Base-by-base conservation (phyloP, 1,284 basidiomycete species). In the Fomitopsis pinicola region DNA sequence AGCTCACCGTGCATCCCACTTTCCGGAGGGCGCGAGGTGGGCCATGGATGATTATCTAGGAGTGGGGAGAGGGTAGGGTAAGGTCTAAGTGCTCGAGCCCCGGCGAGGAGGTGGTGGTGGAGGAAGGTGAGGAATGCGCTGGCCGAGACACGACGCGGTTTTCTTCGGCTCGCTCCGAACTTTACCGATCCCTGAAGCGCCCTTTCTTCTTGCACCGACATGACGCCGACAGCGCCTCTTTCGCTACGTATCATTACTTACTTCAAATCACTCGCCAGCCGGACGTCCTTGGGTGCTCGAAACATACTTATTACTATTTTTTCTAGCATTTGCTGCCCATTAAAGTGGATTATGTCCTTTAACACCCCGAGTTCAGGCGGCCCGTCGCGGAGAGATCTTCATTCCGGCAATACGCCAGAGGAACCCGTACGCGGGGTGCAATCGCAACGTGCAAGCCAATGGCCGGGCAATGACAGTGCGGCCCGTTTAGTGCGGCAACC, bases 1-100 rank as follows among this genome's bases (percentile, higher is more conserved):
- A 36, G 58, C 75, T 58, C 63, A 88, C 88, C 88, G 83, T 70
- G 86, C 82, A 70, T 90, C 87, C 88, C 88, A 90, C 77, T 88
- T 88, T 48, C 76, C 77, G 42, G 75, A 63, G n/a, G 77, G 76
- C 59, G 71, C 63, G 62, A 74, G 68, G 64, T 72, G 67, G 38
- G 74, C 69, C 74, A 75, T 75, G 33, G 48, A 52, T 61, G 64
- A 73, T 73, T 74, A 73, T 62, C 66, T 69, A 69, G 63, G 33
- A 53, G 66, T 64, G 61, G 65, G 38, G 67, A 26, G 64, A 40
- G 57, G 66, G 57, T 65, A 67, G 56, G 54, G 56, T 67, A 67
- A 42, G 7, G 59, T 67, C 64, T 69, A 64, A 45, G 57, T 44
- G 55, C 48, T 77, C 72, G 64, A 66, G 66, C 73, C 72, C 62